Base-by-base conservation (phyloP, 2,329 filamentous ascomycete species). In the Knufia petricola region DNA sequence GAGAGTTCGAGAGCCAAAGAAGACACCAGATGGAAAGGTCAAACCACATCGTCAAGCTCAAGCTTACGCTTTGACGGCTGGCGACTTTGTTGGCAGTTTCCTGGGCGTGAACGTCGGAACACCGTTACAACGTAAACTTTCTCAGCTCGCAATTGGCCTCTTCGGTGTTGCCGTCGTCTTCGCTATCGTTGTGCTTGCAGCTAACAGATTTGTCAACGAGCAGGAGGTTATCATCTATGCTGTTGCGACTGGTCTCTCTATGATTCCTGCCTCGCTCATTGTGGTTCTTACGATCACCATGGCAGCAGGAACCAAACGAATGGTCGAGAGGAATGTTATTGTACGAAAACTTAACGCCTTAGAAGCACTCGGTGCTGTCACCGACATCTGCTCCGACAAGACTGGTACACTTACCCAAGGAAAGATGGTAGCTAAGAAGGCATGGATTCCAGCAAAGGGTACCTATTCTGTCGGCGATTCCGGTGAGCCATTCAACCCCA, bases 261-360 rank as follows among this genome's bases (percentile, higher is more conserved):
- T 77, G 67, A 76, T 78, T 53, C 78, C 78, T 0, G 78, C 76
- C 3, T 77, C 75, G 31, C 66, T 84, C 37, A 77, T 83, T 28
- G 78, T 81, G 3, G 79, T 83, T 2, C 64, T 84, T 24, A 84
- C 80, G 59, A 82, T 84, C 47, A 83, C 80, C 3, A 81, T 84
- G 70, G 75, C 78, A 10, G 76, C 76, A 26, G 78, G 77, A 2
- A 78, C 77, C 3, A 78, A 74, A 55, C 67, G 70, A 24, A 79
- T 79, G 76, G 73, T 76, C 8, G 60, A 76, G 53, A 65, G 74
- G 46, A 61, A 79, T 58, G 75, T 79, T 42, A 76, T 79, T 56
- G 76, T 79, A 41, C 72, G 77, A 23, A 77, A 76, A 54, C 62
- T 79, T 44, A 69, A 75, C 51, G 75, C 74, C 1, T 60, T 77